A percentile compares a stretch with the other conserved stretches of the same genome.
phyloP scores from a whole-genome alignment of 176 grass and related monocot species.

The Guadua angustifolia region DNA sequence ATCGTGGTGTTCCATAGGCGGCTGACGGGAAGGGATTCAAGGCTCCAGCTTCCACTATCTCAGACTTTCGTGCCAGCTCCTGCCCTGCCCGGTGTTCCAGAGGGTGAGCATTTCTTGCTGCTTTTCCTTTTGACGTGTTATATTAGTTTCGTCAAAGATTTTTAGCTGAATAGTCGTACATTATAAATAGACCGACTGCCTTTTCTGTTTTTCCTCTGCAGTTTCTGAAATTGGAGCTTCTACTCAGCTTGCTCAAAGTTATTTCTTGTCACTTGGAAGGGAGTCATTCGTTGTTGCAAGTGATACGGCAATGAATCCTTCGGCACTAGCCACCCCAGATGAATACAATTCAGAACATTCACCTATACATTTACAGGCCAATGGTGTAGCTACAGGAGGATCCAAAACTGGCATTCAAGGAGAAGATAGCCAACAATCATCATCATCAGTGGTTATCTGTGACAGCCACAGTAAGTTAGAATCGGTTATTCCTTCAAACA shows the following conservation, averaged over 20 bases:
- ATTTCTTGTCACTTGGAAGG: slow-evolving; percentile 48
- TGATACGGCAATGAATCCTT: slow-evolving; percentile 28
- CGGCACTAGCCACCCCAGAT: slow-evolving; percentile 37
- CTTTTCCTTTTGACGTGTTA: slow-evolving; percentile 17
- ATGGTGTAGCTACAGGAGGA: slow-evolving; percentile 9
- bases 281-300: slow-evolving; percentile 1
- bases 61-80: slow-evolving; percentile 1
- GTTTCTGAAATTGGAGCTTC: slow-evolving; percentile 40
- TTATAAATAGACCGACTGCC: slow-evolving; percentile 12
- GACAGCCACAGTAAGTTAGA: slow-evolving; percentile 11
- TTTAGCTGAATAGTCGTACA: background rate
- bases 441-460: background rate
- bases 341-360: slow-evolving; percentile 19
- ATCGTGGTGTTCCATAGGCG: slow-evolving; percentile 53
- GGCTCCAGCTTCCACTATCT: slow-evolving; percentile 9
- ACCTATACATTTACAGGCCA: slow-evolving; percentile 7
- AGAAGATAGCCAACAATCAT: slow-evolving; percentile 20
- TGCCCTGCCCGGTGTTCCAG: slow-evolving; percentile 28
- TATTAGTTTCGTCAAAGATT: background rate
- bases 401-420: slow-evolving; percentile 19
- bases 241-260: slow-evolving; percentile 26
- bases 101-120: slow-evolving; percentile 40
- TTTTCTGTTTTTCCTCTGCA: slow-evolving; percentile 14
- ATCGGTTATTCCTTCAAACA: slow-evolving; percentile 28
- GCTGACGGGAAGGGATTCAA: slow-evolving; percentile 18